These are phyloP conservation scores for Rhododendron griersonianum DNA, from an alignment of 148 eudicot genomes.

Conservation along the genomic window DNA sequence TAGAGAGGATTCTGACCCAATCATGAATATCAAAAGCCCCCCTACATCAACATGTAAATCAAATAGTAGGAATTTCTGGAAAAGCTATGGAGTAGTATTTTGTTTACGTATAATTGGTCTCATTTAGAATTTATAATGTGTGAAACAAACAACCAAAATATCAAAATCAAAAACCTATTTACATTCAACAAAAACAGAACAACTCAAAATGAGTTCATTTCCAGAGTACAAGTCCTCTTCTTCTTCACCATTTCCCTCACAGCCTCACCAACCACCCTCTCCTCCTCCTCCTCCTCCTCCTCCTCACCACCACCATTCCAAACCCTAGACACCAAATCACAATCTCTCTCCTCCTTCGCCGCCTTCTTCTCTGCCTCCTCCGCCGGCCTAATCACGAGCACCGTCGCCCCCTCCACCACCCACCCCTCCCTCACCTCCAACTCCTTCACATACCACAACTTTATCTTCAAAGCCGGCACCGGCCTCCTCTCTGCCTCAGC, in stretches of 20 bases:
- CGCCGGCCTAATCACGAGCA: slow-evolving; percentile 50
- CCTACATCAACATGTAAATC: too few relatives aligned
- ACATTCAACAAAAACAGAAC: not conserved
- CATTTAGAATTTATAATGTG: not conserved
- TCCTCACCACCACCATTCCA: not conserved
- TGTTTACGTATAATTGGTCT: too few relatives aligned
- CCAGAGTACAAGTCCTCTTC: slow-evolving; percentile 15
- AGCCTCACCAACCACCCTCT: slow-evolving; percentile 5
- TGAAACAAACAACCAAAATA: not conserved
- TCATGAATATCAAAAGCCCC: too few relatives aligned
- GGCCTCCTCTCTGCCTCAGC: slow-evolving; percentile 6
- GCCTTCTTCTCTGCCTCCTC: not conserved
- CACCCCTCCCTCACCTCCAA: slow-evolving; percentile 41
- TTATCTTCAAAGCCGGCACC: slow-evolving; percentile 43
- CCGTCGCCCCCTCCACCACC: slow-evolving; percentile 64
- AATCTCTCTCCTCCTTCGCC: slow-evolving; percentile 1
- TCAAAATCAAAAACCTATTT: not conserved
- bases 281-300: not conserved
- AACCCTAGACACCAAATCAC: slow-evolving; percentile 9
- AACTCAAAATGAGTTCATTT: slow-evolving; percentile 23
- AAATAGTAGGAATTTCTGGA: too few relatives aligned
- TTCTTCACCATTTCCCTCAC: slow-evolving; percentile 16
- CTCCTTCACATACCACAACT: slow-evolving; percentile 51
- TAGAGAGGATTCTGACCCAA: too few relatives aligned
- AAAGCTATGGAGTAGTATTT: too few relatives aligned